phyloP scores from a whole-genome alignment of 495 filamentous ascomycete genomes.

The Hyaloscypha variabilis region DNA sequence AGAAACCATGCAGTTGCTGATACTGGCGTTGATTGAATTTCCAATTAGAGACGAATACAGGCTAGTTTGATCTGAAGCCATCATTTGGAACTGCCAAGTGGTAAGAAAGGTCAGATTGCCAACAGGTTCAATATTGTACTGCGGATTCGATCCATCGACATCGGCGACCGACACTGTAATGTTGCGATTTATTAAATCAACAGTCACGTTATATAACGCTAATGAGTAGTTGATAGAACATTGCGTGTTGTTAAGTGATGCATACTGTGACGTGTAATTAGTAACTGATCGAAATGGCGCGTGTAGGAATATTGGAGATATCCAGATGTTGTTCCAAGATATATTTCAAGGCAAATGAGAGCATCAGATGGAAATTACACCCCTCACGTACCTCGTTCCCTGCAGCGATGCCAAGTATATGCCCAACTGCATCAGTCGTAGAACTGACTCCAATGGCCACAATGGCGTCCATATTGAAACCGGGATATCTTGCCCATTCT shows the following conservation, averaged over 20 bases:
- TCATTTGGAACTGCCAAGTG: slow-evolving; percentile 34
- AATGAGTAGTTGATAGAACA: slow-evolving; percentile 36
- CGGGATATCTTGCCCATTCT: slow-evolving; percentile 35
- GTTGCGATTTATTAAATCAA: slow-evolving; percentile 33
- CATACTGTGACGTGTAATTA: slow-evolving; percentile 21
- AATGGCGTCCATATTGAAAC: slow-evolving; percentile 29
- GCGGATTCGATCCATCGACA: slow-evolving; percentile 10
- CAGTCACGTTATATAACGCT: slow-evolving; percentile 35
- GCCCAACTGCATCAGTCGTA: slow-evolving; percentile 19
- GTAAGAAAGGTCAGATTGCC: slow-evolving; percentile 34
- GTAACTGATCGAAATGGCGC: too few species aligned
- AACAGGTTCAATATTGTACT: slow-evolving; percentile 31
- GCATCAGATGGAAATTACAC: too few species aligned
- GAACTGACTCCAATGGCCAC: slow-evolving; percentile 34
- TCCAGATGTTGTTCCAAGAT: too few species aligned
- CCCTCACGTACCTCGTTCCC: slow-evolving; percentile 5
- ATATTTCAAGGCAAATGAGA: too few species aligned
- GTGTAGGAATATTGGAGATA: too few species aligned
- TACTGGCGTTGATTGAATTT: slow-evolving; percentile 37
- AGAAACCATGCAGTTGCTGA: slow-evolving; percentile 33
- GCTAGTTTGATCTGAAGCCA: slow-evolving; percentile 36
- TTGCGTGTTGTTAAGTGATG: slow-evolving; percentile 34
- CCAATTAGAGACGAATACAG: slow-evolving; percentile 38
- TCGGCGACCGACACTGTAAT: slow-evolving; percentile 33
- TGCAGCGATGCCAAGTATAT: slow-evolving; percentile 30